Percentiles rank a stretch among this genome's conserved stretches.
Evolutionary conservation across 2,329 filamentous ascomycete genomes (phyloP).

Genomic region (Zymoseptoria ardabiliae): DNA sequence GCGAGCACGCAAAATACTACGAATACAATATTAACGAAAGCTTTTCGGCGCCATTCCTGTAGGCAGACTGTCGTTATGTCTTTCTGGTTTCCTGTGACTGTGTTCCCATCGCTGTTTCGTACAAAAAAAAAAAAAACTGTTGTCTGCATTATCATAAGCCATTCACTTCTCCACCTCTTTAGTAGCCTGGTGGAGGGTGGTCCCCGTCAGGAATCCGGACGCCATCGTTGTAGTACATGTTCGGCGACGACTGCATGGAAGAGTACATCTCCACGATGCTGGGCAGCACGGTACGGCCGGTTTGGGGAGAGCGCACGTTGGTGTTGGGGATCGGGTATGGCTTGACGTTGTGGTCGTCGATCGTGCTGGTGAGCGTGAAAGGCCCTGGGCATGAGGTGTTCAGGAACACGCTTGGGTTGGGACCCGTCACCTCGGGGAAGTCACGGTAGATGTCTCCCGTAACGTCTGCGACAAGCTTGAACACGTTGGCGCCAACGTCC

Average conservation of each 20-base stretch:
- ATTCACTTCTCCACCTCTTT: not conserved
- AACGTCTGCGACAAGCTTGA: constrained; percentile 31
- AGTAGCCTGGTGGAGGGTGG: constrained; percentile 27
- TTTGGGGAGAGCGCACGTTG: constrained; percentile 20
- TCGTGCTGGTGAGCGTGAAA: not conserved
- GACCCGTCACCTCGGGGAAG: constrained; percentile 21
- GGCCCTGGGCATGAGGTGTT: constrained; percentile 13
- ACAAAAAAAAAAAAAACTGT: too few species aligned
- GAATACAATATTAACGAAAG: not conserved
- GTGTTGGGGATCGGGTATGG: constrained; percentile 27
- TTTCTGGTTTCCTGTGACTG: not conserved
- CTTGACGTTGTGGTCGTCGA: not conserved
- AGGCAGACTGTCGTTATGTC: not conserved
- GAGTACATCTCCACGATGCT: constrained; percentile 22
- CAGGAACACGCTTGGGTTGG: constrained; percentile 23
- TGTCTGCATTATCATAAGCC: not conserved
- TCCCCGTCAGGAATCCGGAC: constrained; percentile 29
- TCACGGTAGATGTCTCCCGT: constrained; percentile 28
- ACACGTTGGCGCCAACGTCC: constrained; percentile 43
- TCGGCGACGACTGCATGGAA: constrained; percentile 1
- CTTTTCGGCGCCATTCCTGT: not conserved
- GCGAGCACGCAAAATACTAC: not conserved
- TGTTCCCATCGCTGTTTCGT: not conserved
- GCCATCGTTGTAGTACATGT: constrained; percentile 26
- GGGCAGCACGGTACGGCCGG: constrained; percentile 26